Evolutionary conservation across 2,329 filamentous ascomycete genomes (phyloP).

Genomic region (Fusarium piperis): DNA sequence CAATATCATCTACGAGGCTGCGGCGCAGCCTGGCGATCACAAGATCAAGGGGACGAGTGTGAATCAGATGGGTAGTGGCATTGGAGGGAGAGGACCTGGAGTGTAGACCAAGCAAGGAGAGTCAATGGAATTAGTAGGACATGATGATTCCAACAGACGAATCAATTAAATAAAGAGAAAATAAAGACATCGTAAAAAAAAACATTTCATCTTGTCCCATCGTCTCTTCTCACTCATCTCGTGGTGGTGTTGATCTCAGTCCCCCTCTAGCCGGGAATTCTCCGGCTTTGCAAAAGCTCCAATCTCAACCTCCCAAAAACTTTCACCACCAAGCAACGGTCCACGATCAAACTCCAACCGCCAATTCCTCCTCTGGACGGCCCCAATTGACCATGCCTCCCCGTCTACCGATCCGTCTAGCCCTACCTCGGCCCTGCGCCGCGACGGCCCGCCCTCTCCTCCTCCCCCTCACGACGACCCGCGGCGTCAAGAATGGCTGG

Average conservation of each 20-base stretch:
- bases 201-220: not conserved
- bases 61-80: constrained; percentile 65
- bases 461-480: constrained; percentile 57
- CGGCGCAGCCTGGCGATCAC: constrained; percentile 91
- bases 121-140: not conserved
- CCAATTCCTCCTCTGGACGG: constrained; percentile 20
- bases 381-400: constrained; percentile 52
- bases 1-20: constrained; percentile 92
- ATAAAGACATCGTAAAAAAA: not conserved
- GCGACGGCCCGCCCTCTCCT: constrained; percentile 50
- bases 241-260: not conserved
- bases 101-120: constrained; percentile 28
- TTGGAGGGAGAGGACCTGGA: constrained; percentile 56
- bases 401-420: constrained; percentile 56
- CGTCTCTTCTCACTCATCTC: not conserved
- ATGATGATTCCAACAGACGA: not conserved
- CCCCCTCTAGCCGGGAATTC: constrained; percentile 32
- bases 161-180: not conserved
- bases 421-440: constrained; percentile 51
- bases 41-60: constrained; percentile 67
- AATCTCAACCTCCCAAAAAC: constrained; percentile 37
- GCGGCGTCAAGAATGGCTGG: constrained; percentile 70
- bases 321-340: constrained; percentile 29
- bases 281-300: constrained; percentile 32
- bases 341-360: constrained; percentile 12